Conservation (phyloP, 371 early-diverging fungal genomes). For the Mortierella polycephala region DNA sequence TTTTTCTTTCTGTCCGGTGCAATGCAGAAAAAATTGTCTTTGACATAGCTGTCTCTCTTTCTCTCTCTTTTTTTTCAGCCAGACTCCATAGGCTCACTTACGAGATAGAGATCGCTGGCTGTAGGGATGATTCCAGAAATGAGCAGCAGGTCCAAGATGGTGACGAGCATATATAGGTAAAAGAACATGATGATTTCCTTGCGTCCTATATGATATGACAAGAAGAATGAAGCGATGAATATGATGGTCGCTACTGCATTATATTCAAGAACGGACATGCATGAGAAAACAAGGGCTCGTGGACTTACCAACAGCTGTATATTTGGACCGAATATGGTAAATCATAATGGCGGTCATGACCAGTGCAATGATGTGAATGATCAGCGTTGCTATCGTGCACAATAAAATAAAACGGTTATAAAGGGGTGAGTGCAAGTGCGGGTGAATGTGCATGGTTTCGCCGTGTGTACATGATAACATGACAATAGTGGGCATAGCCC, state of each 20-base stretch:
- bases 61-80: background rate
- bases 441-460: no score
- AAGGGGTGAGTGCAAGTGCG: background rate
- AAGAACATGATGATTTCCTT: constrained; percentile 98
- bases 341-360: constrained; percentile 98
- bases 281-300: background rate
- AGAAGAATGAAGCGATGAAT: background rate
- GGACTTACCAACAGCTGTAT: constrained; percentile 93
- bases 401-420: background rate
- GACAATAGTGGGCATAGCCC: no score
- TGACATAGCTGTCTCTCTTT: no score
- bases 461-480: no score
- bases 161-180: constrained; percentile 90
- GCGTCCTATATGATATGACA: constrained; percentile 68
- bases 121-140: constrained; percentile 91
- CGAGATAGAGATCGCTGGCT: constrained; percentile 82
- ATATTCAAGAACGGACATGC: background rate
- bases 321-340: constrained; percentile 94
- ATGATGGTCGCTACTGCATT: no score
- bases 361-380: constrained; percentile 91
- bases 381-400: constrained; percentile 71
- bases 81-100: constrained; percentile 58
- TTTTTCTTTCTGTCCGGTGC: no score
- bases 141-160: constrained; percentile 89
- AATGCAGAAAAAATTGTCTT: no score